Percentiles rank a stretch among this genome's conserved stretches.
Conservation (phyloP, 2,329 filamentous ascomycete species). For the Bipolaris zeicola region DNA sequence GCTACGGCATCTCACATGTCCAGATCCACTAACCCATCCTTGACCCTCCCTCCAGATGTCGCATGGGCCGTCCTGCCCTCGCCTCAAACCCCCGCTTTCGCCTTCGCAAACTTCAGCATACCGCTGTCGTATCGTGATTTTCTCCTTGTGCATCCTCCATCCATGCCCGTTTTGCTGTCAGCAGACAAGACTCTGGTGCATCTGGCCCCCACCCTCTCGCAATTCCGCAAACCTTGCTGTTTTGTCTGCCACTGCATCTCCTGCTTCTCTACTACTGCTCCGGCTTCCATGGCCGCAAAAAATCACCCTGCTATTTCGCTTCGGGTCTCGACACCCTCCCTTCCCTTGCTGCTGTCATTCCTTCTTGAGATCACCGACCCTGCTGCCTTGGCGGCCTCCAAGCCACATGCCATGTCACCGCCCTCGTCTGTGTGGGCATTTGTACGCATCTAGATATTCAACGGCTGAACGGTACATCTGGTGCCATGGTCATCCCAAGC, state of each 20-base stretch:
- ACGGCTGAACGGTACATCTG: slow-evolving; percentile 6
- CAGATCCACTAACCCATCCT: slow-evolving; percentile 1
- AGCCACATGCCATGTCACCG: slow-evolving; percentile 4
- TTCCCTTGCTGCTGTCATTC: slow-evolving; percentile 18
- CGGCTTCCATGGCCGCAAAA: slow-evolving; percentile 15
- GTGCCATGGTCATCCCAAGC: not conserved
- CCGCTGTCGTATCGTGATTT: slow-evolving; percentile 3
- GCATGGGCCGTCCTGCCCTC: slow-evolving; percentile 12
- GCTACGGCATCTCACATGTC: slow-evolving; percentile 7
- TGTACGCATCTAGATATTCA: not conserved
- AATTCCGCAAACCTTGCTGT: slow-evolving; percentile 3
- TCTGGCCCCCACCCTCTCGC: slow-evolving; percentile 10
- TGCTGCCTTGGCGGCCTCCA: not conserved
- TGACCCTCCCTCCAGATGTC: not conserved
- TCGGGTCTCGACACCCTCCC: slow-evolving; percentile 12
- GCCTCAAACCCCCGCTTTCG: slow-evolving; percentile 18
- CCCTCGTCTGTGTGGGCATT: not conserved
- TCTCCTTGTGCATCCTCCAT: slow-evolving; percentile 1
- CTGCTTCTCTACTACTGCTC: not conserved
- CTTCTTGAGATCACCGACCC: slow-evolving; percentile 16
- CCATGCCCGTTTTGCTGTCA: slow-evolving; percentile 15
- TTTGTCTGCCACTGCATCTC: slow-evolving; percentile 1
- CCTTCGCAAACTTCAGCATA: slow-evolving; percentile 1
- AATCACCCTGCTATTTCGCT: slow-evolving; percentile 25
- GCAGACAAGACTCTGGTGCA: slow-evolving; percentile 14